Evolutionary conservation across 2,329 filamentous ascomycete species (phyloP).

Genomic region (Botrytis medusae): DNA sequence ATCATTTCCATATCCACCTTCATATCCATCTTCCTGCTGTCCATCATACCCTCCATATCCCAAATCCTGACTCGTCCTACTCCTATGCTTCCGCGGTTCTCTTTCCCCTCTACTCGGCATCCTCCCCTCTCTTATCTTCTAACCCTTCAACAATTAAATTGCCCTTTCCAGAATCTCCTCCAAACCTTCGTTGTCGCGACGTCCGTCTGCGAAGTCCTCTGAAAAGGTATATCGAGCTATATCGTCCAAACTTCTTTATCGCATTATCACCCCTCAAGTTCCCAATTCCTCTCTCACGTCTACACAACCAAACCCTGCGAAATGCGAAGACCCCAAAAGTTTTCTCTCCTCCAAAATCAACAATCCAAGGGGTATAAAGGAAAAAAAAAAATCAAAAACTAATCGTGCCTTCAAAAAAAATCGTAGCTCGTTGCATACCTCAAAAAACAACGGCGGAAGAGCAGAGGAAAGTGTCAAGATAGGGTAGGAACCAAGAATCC

Average conservation of each 20-base stretch:
- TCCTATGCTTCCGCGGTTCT: conserved; percentile 7
- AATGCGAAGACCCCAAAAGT: not conserved
- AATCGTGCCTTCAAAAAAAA: not conserved
- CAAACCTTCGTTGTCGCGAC: not conserved
- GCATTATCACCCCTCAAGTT: conserved; percentile 6
- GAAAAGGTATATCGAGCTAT: not conserved
- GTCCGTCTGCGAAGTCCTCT: not conserved
- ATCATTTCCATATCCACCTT: not conserved
- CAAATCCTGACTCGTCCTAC: conserved; percentile 19
- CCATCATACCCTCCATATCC: not conserved
- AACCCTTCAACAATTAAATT: not conserved
- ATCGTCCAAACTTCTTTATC: conserved; percentile 13
- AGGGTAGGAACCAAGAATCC: not conserved
- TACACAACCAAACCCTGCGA: not conserved
- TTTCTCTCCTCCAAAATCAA: not conserved
- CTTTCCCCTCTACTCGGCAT: conserved; percentile 16
- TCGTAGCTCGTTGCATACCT: not conserved
- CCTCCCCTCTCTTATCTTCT: not conserved
- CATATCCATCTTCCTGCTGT: not conserved
- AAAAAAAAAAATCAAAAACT: not conserved
- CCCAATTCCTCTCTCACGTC: not conserved
- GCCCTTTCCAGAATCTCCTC: not conserved
- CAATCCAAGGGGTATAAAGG: not conserved
- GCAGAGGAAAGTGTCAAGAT: not conserved
- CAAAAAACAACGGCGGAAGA: not conserved